phyloP scores from a whole-genome alignment of 768 basidiomycete genomes.

The Glaciozyma antarctica region DNA sequence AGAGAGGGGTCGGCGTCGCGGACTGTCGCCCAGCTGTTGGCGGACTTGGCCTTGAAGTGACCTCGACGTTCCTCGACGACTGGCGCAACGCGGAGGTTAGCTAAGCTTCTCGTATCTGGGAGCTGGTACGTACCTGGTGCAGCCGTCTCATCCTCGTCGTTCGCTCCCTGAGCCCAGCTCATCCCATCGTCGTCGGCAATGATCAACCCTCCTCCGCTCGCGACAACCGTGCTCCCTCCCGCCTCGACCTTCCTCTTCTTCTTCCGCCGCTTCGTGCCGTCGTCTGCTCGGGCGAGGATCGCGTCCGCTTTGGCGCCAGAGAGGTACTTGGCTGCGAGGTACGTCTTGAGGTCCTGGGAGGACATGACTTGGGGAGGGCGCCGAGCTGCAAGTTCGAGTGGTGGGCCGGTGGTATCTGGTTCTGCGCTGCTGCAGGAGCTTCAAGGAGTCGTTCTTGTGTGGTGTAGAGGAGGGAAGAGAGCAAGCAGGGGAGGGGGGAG shows the following conservation, averaged over 20 bases:
- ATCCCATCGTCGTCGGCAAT: constrained; percentile 41
- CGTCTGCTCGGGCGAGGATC: constrained; percentile 57
- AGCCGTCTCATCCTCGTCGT: constrained; percentile 38
- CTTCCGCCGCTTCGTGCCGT: constrained; percentile 46
- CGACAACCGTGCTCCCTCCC: constrained; percentile 35
- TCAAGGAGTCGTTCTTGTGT: too few species aligned
- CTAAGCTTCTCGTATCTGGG: neutral
- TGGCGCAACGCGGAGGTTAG: neutral
- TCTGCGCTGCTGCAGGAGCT: too few species aligned
- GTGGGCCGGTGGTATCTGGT: neutral
- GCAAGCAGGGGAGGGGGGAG: too few species aligned
- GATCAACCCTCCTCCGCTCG: constrained; percentile 29
- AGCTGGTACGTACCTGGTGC: constrained; percentile 37
- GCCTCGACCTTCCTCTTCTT: constrained; percentile 58
- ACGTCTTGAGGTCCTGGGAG: constrained; percentile 52
- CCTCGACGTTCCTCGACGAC: constrained; percentile 29
- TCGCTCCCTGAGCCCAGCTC: constrained; percentile 16
- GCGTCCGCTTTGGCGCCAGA: constrained; percentile 92
- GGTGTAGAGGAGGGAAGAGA: too few species aligned
- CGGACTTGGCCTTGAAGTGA: constrained; percentile 17
- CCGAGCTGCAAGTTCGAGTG: too few species aligned
- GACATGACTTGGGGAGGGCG: neutral
- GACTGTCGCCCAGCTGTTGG: constrained; percentile 23
- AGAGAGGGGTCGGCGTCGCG: constrained; percentile 15
- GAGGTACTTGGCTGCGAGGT: constrained; percentile 89